A percentile compares a stretch with the other conserved stretches of the same genome.
Evolutionary conservation across 1,284 basidiomycete genomes (phyloP).

Genomic region (Grifola frondosa): DNA sequence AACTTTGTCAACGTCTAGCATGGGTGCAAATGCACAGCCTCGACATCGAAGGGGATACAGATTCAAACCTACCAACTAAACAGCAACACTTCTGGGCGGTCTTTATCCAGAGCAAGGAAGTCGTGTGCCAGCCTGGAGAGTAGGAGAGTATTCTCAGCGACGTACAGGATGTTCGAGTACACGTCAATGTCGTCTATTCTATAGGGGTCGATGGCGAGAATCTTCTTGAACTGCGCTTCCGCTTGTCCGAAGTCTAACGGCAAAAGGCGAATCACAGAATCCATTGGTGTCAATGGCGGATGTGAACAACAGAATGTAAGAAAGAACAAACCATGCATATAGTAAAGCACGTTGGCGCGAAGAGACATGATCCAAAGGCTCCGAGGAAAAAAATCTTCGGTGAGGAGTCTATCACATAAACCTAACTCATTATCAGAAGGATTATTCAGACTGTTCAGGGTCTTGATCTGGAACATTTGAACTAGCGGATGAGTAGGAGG

Average conservation of each 20-base stretch:
- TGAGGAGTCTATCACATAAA: conserved; percentile 76
- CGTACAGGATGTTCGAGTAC: conserved; percentile 96
- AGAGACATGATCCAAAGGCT: conserved; percentile 87
- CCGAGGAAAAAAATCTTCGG: conserved; percentile 73
- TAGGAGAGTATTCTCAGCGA: conserved; percentile 86
- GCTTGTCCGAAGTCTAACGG: conserved; percentile 81
- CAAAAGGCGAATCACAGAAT: conserved; percentile 9
- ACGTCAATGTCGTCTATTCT: conserved; percentile 95
- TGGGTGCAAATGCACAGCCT: background rate
- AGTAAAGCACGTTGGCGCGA: conserved; percentile 85
- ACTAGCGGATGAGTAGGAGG: conserved; percentile 71
- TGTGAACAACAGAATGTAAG: background rate
- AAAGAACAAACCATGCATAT: conserved; percentile 70
- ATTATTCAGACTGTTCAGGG: conserved; percentile 87
- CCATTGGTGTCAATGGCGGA: conserved; percentile 1
- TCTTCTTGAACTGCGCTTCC: conserved; percentile 79
- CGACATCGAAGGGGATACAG: background rate
- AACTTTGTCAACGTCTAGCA: too few species aligned
- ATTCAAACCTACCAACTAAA: conserved; percentile 71
- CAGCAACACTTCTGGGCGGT: conserved; percentile 95
- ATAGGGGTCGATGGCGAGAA: conserved; percentile 81
- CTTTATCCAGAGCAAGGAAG: conserved; percentile 84
- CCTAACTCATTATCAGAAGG: conserved; percentile 80
- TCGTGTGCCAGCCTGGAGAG: conserved; percentile 92
- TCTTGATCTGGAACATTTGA: conserved; percentile 88